Evolutionary conservation across 2,329 filamentous ascomycete species (phyloP), one percentile per base, ranked within the genome.

Genomic region (Clarireedia sp.): DNA sequence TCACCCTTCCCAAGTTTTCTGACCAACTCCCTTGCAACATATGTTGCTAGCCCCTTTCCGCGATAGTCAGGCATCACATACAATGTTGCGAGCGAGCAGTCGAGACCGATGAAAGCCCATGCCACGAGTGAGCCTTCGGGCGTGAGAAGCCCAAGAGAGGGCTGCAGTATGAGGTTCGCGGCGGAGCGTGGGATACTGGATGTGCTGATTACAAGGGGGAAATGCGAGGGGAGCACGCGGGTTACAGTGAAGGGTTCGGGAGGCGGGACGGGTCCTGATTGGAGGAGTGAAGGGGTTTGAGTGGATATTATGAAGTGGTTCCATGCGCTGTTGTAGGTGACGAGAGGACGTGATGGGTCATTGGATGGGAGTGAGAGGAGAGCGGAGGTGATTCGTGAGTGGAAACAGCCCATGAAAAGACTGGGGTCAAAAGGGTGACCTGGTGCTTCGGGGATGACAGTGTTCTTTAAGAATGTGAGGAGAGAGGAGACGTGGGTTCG

Each of bases 41-140:
- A 54, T 2, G 54, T 67, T 3, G 66, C 63, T 2, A 69, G 55
- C 2, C 67, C 65, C 14, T 55, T 62, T 1, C 65, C 63, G 19
- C 67, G 57, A 17, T 66, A 48, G n/a, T 61, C 57, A 19, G 61
- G 60, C 9, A 63, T n/a, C 2, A 68, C 66, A 58, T 64, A 68
- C 8, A 68, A 46, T 0, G 67, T 69, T 8, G 63, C 64, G 24
- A 68, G 55, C 12, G 43, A 24, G 2, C 63, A 62, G 53, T 67
- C 65, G 29, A 68, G 59, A 5, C 64, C 65, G 3, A 67, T 43
- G 53, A 65, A 68, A 0, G 57, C 63, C 66, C 66, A 69, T 1
- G 66, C 66, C 1, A 63, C 59, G 36, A 67, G 38, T 21, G 59
- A 57, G 1, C 56, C 59, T 0, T 57, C 29, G 0, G 45, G 5